Conservation (phyloP, 108 stramenopile species). For the Stephanodiscus minutulus region DNA sequence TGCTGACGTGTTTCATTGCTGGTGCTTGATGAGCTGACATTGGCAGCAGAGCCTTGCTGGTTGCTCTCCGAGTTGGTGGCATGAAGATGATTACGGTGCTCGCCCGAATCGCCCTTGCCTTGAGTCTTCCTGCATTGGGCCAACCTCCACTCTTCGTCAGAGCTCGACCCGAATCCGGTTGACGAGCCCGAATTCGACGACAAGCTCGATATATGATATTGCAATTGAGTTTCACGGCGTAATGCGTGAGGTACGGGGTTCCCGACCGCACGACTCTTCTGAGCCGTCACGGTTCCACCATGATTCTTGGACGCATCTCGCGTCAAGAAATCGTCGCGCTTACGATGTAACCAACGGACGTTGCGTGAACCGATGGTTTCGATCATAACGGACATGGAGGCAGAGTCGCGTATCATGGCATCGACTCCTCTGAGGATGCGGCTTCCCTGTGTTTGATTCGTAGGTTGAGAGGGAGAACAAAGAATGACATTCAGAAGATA, state of each 20-base stretch:
- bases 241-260: slow-evolving; percentile 59
- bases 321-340: slow-evolving; percentile 72
- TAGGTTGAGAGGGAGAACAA: slow-evolving; percentile 26
- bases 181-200: slow-evolving; percentile 77
- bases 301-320: slow-evolving; percentile 31
- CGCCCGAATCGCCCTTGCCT: slow-evolving; percentile 6
- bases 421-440: slow-evolving; percentile 83
- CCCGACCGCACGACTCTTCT: slow-evolving; percentile 1
- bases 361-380: slow-evolving; percentile 80
- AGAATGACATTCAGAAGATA: slow-evolving; percentile 44
- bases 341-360: slow-evolving; percentile 76
- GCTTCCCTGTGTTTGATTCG: slow-evolving; percentile 53
- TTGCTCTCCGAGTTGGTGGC: neutral
- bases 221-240: slow-evolving; percentile 53
- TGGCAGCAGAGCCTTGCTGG: slow-evolving; percentile 28
- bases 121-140: slow-evolving; percentile 17
- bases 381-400: slow-evolving; percentile 85
- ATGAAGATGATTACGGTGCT: neutral
- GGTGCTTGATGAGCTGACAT: slow-evolving; percentile 67
- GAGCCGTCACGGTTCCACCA: neutral
- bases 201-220: slow-evolving; percentile 77
- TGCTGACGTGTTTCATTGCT: slow-evolving; percentile 44
- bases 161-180: slow-evolving; percentile 29
- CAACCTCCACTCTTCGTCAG: slow-evolving; percentile 12
- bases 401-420: slow-evolving; percentile 79